Conservation (phyloP, 306 rosid species). For the Quercus parvula region DNA sequence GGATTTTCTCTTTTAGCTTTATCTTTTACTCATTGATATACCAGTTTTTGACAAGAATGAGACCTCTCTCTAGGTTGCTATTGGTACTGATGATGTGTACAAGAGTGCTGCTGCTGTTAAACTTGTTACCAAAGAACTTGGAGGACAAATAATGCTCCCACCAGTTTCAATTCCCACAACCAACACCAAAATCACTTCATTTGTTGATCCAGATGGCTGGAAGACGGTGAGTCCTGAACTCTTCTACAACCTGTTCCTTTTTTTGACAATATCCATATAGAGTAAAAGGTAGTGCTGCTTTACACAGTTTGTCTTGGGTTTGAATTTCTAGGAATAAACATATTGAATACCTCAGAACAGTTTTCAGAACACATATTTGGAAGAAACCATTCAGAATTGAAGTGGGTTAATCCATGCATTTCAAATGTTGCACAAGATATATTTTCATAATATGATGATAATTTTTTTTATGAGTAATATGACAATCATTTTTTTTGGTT, state of each 20-base stretch:
- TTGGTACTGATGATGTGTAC: constrained; percentile 89
- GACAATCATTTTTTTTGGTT: background rate
- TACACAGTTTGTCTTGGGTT: background rate
- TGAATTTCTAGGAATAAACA: background rate
- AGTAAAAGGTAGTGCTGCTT: background rate
- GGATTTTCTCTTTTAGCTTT: background rate
- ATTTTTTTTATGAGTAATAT: no score
- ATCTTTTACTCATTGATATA: background rate
- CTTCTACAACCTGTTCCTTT: no score
- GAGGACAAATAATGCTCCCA: constrained; percentile 85
- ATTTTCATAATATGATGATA: background rate
- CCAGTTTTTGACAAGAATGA: background rate
- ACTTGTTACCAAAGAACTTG: constrained; percentile 70
- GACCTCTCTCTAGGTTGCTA: constrained; percentile 53
- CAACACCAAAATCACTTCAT: constrained; percentile 75
- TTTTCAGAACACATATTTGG: background rate
- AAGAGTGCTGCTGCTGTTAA: constrained; percentile 83
- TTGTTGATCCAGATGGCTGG: constrained; percentile 96
- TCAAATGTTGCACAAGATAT: background rate
- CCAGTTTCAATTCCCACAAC: constrained; percentile 77
- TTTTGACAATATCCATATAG: background rate
- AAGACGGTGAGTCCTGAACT: constrained; percentile 63
- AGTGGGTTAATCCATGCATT: background rate
- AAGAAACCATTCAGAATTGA: background rate
- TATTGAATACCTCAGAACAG: no score